These are phyloP conservation scores for Parsonsia alboflavescens DNA, from an alignment of 257 asterid species.

Conservation along the genomic window DNA sequence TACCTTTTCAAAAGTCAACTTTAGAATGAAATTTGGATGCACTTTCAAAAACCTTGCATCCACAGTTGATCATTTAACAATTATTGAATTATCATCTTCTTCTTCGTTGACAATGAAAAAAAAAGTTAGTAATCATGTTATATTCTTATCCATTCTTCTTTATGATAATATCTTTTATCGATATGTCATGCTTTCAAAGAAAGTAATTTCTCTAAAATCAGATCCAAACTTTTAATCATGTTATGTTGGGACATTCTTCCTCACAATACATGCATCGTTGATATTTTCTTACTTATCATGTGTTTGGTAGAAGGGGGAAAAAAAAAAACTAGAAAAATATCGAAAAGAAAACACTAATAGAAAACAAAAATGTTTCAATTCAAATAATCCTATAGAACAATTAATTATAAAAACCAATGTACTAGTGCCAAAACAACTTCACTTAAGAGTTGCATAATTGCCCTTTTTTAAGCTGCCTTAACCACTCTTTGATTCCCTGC, in stretches of 20 bases:
- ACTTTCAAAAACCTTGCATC: too few relatives aligned
- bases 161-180: too few relatives aligned
- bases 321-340: not conserved
- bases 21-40: too few relatives aligned
- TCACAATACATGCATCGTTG: not conserved
- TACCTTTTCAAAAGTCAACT: too few relatives aligned
- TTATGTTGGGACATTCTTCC: too few relatives aligned
- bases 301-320: slow-evolving; percentile 11
- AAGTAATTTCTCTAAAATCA: too few relatives aligned
- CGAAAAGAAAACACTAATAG: not conserved
- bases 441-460: not conserved
- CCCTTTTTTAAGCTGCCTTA: not conserved
- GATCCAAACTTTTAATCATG: not conserved
- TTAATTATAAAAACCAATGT: not conserved
- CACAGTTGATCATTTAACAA: too few relatives aligned
- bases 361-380: not conserved
- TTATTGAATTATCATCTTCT: too few relatives aligned
- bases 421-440: not conserved
- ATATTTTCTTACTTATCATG: not conserved
- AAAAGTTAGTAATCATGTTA: too few relatives aligned
- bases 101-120: too few relatives aligned
- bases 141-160: too few relatives aligned
- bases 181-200: too few relatives aligned
- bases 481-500: slow-evolving; percentile 1
- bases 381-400: not conserved